Percentiles rank a stretch among this genome's conserved stretches.
These are phyloP conservation scores for Tylopilus vinaceipallidus DNA, from an alignment of 768 basidiomycete species.

Conservation along the genomic window DNA sequence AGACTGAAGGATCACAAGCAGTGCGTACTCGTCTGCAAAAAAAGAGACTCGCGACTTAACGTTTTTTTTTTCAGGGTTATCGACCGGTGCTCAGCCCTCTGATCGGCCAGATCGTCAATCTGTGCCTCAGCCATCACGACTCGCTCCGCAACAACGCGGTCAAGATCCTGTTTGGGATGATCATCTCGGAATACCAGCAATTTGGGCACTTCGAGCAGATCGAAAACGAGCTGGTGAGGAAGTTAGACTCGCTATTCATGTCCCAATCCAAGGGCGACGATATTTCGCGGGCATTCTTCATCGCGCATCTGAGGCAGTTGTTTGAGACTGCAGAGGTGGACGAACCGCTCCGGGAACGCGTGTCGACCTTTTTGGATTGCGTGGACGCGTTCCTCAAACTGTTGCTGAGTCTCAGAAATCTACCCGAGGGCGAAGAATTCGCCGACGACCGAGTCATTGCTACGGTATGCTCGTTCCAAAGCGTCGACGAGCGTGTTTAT, in stretches of 20 bases:
- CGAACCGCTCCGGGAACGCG: slow-evolving; percentile 70
- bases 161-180: slow-evolving; percentile 93
- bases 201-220: slow-evolving; percentile 84
- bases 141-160: slow-evolving; percentile 87
- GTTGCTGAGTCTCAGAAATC: slow-evolving; percentile 77
- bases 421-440: slow-evolving; percentile 92
- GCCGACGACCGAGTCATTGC: slow-evolving; percentile 94
- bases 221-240: slow-evolving; percentile 89
- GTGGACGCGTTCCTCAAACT: slow-evolving; percentile 93
- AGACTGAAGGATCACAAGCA: slow-evolving; percentile 53
- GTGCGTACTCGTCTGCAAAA: slow-evolving; percentile 47
- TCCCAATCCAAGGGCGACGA: slow-evolving; percentile 89
- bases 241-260: slow-evolving; percentile 90
- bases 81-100: slow-evolving; percentile 80
- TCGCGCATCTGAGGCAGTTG: slow-evolving; percentile 83
- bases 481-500: neutral
- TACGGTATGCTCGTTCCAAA: slow-evolving; percentile 48
- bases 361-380: slow-evolving; percentile 81
- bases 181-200: slow-evolving; percentile 86
- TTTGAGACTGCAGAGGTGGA: slow-evolving; percentile 86
- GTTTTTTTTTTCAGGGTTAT: slow-evolving; percentile 57
- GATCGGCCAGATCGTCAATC: slow-evolving; percentile 85
- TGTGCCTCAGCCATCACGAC: slow-evolving; percentile 95
- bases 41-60: too few relatives aligned
- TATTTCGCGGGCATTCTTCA: slow-evolving; percentile 89